phyloP scores from a whole-genome alignment of 345 rosid species.

The thale cress (Arabidopsis thaliana) region DNA sequence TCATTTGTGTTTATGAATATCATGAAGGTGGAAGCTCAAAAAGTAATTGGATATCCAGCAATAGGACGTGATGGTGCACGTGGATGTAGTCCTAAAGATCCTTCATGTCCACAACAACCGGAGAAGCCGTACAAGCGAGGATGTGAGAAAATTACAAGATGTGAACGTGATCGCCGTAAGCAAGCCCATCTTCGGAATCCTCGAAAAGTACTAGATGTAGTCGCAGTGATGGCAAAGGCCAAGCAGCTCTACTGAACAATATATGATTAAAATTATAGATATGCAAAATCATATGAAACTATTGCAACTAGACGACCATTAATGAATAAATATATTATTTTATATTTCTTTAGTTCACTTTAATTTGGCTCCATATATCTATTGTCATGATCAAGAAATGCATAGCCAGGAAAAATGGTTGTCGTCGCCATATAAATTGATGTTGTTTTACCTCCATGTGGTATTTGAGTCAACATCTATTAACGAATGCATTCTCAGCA shows the following conservation, averaged over 20 bases:
- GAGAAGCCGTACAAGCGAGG: background rate
- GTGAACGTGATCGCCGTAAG: too few relatives aligned
- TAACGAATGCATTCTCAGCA: too few relatives aligned
- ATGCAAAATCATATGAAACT: too few relatives aligned
- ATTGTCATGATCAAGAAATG: background rate
- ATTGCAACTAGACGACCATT: too few relatives aligned
- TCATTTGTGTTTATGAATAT: background rate
- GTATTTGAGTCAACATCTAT: too few relatives aligned
- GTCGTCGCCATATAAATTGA: too few relatives aligned
- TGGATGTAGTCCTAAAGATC: background rate
- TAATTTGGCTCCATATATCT: background rate
- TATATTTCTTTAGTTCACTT: background rate
- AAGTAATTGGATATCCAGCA: background rate
- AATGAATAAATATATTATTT: too few relatives aligned
- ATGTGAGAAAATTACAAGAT: background rate
- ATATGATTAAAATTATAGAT: background rate
- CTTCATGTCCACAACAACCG: background rate
- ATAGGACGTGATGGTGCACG: background rate
- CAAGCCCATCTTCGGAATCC: background rate
- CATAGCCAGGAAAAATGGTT: background rate
- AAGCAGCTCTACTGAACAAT: background rate
- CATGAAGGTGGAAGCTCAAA: background rate
- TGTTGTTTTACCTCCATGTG: too few relatives aligned
- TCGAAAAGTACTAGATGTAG: background rate
- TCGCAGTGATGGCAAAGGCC: too few relatives aligned